phyloP scores from a whole-genome alignment of 2,329 filamentous ascomycete species.

The Paecilomyces dactylethromorphus region DNA sequence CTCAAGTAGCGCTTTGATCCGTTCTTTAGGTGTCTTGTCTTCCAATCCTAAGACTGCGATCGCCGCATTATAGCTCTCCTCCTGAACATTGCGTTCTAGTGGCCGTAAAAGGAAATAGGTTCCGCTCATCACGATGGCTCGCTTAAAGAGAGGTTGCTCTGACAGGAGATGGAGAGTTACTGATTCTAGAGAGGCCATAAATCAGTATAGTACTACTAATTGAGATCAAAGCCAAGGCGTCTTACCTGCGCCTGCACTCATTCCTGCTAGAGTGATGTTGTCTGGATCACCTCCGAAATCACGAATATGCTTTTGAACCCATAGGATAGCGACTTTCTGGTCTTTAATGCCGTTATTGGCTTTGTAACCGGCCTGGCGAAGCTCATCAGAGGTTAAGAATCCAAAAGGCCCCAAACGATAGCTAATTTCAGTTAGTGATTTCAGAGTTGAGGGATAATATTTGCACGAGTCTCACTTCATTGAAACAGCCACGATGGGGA shows the following conservation, averaged over 20 bases:
- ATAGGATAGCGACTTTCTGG: constrained; percentile 37
- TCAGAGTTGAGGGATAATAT: not conserved
- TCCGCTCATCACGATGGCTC: constrained; percentile 38
- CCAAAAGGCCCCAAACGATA: constrained; percentile 43
- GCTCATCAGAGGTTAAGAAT: constrained; percentile 44
- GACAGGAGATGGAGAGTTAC: constrained; percentile 29
- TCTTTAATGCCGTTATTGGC: constrained; percentile 44
- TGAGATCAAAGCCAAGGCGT: constrained; percentile 5
- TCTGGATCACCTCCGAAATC: constrained; percentile 37
- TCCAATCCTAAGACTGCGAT: constrained; percentile 35
- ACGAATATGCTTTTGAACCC: constrained; percentile 34
- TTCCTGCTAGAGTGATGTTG: constrained; percentile 38
- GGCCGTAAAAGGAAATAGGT: constrained; percentile 38
- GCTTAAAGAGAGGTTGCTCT: constrained; percentile 33
- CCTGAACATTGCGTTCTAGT: constrained; percentile 31
- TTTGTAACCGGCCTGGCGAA: constrained; percentile 39
- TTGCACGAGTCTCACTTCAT: constrained; percentile 34
- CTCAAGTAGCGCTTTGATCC: constrained; percentile 35
- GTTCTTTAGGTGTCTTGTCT: constrained; percentile 29
- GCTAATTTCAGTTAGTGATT: constrained; percentile 18
- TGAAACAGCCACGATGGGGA: constrained; percentile 42
- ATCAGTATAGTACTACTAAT: constrained; percentile 3
- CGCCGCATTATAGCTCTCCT: constrained; percentile 36
- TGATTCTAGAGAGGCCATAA: constrained; percentile 14
- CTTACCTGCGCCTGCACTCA: constrained; percentile 41